phyloP scores from a whole-genome alignment of 2,329 filamentous ascomycete species.

The Ascochyta pisi region DNA sequence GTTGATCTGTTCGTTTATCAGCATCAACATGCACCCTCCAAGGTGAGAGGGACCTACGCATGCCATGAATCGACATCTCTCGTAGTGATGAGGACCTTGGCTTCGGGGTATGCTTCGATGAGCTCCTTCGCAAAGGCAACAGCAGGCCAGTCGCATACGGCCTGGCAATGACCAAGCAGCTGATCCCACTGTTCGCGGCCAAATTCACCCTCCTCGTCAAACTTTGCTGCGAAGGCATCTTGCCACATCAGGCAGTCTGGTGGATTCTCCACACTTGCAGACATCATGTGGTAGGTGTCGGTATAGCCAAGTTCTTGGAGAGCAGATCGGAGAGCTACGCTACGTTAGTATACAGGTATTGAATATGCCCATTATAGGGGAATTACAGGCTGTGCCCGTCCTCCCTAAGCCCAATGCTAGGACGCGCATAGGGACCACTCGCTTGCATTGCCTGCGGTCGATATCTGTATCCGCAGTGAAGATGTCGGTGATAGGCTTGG shows the following conservation, averaged over 20 bases:
- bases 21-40: background rate
- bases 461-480: slow-evolving; percentile 50
- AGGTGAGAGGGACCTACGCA: slow-evolving; percentile 38
- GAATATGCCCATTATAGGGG: background rate
- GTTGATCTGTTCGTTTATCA: slow-evolving; percentile 54
- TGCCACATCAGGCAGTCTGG: slow-evolving; percentile 74
- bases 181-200: slow-evolving; percentile 59
- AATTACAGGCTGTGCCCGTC: slow-evolving; percentile 64
- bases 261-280: slow-evolving; percentile 71
- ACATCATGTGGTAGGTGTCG: slow-evolving; percentile 57
- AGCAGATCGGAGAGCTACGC: slow-evolving; percentile 62
- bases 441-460: slow-evolving; percentile 64
- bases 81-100: slow-evolving; percentile 45
- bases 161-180: slow-evolving; percentile 55
- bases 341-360: background rate
- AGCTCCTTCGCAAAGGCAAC: slow-evolving; percentile 39
- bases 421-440: slow-evolving; percentile 75
- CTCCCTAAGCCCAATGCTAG: slow-evolving; percentile 73
- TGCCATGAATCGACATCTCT: slow-evolving; percentile 20
- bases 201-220: slow-evolving; percentile 66
- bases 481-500: slow-evolving; percentile 24
- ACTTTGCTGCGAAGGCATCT: slow-evolving; percentile 70
- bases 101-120: slow-evolving; percentile 44
- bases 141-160: slow-evolving; percentile 38
- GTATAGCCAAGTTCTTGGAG: slow-evolving; percentile 70